Conservation (phyloP, 1,284 basidiomycete genomes). For the Melanopsichium pennsylvanicum region DNA sequence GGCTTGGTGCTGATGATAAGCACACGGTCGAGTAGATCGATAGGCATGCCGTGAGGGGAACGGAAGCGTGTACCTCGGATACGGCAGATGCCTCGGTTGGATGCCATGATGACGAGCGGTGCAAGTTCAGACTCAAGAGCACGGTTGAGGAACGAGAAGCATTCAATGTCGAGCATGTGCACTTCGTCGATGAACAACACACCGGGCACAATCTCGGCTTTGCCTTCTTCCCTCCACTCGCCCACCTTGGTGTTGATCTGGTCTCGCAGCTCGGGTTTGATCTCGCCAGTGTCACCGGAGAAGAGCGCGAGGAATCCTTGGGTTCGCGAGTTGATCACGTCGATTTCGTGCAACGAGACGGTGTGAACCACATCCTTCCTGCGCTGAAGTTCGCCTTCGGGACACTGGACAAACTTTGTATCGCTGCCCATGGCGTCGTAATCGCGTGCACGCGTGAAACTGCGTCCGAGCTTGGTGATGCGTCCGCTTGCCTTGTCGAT, state of each 20-base stretch:
- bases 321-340: constrained; percentile 97
- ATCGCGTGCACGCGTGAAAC: constrained; percentile 93
- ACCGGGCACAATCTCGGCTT: constrained; percentile 95
- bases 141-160: constrained; percentile 97
- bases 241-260: constrained; percentile 97
- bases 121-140: constrained; percentile 92
- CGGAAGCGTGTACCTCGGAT: constrained; percentile 94
- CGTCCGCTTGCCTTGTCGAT: constrained; percentile 98
- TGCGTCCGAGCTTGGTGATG: constrained; percentile 92
- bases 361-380: constrained; percentile 96
- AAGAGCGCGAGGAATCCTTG: constrained; percentile 79
- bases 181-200: constrained; percentile 73
- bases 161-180: constrained; percentile 99
- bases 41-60: constrained; percentile 92
- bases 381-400: constrained; percentile 96
- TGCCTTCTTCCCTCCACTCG: constrained; percentile 98
- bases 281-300: constrained; percentile 90
- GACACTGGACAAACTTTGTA: constrained; percentile 96
- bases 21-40: constrained; percentile 91
- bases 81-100: constrained; percentile 90
- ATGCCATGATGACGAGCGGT: constrained; percentile 97
- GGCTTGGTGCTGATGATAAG: constrained; percentile 92
- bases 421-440: constrained; percentile 94
- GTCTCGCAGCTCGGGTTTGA: constrained; percentile 93
- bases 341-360: constrained; percentile 96